phyloP scores from a whole-genome alignment of 331 rosid genomes.

The Telfairia occidentalis region DNA sequence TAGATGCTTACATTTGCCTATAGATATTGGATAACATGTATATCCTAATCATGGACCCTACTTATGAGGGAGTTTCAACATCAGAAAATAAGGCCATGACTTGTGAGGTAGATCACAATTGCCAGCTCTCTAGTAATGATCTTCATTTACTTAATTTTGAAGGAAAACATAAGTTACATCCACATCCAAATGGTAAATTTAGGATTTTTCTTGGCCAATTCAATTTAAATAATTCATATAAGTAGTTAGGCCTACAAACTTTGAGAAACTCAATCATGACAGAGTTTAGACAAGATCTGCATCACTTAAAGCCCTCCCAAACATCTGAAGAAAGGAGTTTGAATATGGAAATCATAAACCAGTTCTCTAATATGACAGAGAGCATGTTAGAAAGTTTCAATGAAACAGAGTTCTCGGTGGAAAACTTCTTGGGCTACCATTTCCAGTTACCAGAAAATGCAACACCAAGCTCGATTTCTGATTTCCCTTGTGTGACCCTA shows the following conservation, averaged over 20 bases:
- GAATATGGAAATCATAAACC: constrained; percentile 3
- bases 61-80: constrained; percentile 10
- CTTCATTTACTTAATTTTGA: constrained; percentile 13
- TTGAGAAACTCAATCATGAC: constrained; percentile 11
- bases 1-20: constrained; percentile 2
- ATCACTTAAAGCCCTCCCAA: not conserved
- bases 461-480: not conserved
- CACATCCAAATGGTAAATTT: constrained; percentile 7
- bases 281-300: constrained; percentile 12
- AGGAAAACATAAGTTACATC: constrained; percentile 15
- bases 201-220: not conserved
- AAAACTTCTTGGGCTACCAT: constrained; percentile 9
- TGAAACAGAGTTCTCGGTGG: constrained; percentile 1
- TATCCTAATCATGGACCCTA: constrained; percentile 19
- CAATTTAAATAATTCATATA: not conserved
- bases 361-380: constrained; percentile 2
- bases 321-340: constrained; percentile 6
- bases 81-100: constrained; percentile 10
- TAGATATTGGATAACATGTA: constrained; percentile 7
- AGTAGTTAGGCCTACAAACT: constrained; percentile 5
- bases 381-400: constrained; percentile 1
- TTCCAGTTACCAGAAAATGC: constrained; percentile 7
- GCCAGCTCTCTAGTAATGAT: not conserved
- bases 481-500: constrained; percentile 1
- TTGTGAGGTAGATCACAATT: not conserved